Base-by-base conservation (phyloP, 805 yeast genomes). In the Kregervanrija pseudodelftensis region DNA sequence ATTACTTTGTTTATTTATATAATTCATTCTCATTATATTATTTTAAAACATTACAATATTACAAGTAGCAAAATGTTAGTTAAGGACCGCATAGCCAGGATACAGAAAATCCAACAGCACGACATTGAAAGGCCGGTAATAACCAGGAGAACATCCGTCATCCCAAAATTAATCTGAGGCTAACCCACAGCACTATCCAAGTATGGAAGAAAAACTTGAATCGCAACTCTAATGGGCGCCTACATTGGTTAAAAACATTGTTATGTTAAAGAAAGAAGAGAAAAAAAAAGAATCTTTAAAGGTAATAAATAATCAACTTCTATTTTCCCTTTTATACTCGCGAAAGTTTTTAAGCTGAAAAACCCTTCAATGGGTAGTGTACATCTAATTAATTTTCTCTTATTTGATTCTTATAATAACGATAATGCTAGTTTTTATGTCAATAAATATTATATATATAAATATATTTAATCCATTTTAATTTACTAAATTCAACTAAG, bases 211-310 rank as follows among this genome's bases (percentile, higher is more conserved):
- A 51, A 45, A 61, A 72, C 65, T 68, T 67, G 70, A 64, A 59
- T 79, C 77, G 82, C 76, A 80, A 77, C 82, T 77, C 82, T 77
- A 76, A 77, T 76, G 91, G 93, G 91, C 82, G 90, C 85, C 93
- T 82, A 74, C 28, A 22, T 66, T 51, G 49, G 51, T 49, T 45
- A 50, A 51, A 61, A 52, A 57, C 61, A 57, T 59, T 56, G 56
- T 50, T 49, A 22, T 22, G 41, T 45, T 39, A 41, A 56, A 54
- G 50, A 55, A 54, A 47, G 30, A 47, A 28, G 32, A 39, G 10
- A 15, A 36, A 35, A 32, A 39, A 16, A 15, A 30, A 16, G 8
- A 39, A 30, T 28, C 28, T 10, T 16, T 33, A 33, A 5, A 8
- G 30, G 30, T 4, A 39, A 32, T 14, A 28, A 33, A n/a, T 17